Evolutionary conservation across 768 basidiomycete genomes (phyloP).

Genomic region (Leucocoprinus sp.): DNA sequence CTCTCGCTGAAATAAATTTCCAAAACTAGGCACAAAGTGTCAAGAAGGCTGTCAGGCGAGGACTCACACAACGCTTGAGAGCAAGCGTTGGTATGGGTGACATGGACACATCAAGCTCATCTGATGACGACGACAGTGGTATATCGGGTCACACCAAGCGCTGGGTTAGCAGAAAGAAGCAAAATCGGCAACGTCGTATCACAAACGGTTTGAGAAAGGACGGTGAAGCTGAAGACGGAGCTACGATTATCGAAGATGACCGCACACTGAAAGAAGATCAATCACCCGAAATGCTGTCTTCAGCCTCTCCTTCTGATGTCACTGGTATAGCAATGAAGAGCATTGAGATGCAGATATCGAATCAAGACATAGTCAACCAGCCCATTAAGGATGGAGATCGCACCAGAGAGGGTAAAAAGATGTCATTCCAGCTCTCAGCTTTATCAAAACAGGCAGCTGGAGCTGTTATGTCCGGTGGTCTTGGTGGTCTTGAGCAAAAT

Average conservation of each 20-base stretch:
- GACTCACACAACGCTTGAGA: constrained; percentile 70
- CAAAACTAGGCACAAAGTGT: constrained; percentile 55
- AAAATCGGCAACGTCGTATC: constrained; percentile 11
- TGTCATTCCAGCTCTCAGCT: constrained; percentile 27
- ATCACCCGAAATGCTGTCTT: constrained; percentile 16
- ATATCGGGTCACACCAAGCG: constrained; percentile 5
- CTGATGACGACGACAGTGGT: constrained; percentile 21
- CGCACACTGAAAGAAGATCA: constrained; percentile 18
- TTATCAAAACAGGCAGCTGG: constrained; percentile 28
- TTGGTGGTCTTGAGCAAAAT: constrained; percentile 55
- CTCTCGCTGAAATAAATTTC: no score
- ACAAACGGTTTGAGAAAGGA: constrained; percentile 7
- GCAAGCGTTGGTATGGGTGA: constrained; percentile 69
- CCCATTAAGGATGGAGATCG: neutral
- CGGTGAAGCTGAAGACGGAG: neutral
- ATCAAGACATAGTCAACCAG: neutral
- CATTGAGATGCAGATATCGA: neutral
- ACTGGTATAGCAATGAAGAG: neutral
- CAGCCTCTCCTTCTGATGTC: neutral
- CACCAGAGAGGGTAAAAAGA: no score
- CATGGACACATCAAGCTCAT: constrained; percentile 41
- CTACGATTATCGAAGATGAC: constrained; percentile 18
- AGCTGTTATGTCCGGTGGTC: constrained; percentile 38
- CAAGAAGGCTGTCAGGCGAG: constrained; percentile 76
- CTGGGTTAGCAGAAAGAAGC: constrained; percentile 11